Conservation (phyloP, 768 basidiomycete species). For the Suillus sp. region DNA sequence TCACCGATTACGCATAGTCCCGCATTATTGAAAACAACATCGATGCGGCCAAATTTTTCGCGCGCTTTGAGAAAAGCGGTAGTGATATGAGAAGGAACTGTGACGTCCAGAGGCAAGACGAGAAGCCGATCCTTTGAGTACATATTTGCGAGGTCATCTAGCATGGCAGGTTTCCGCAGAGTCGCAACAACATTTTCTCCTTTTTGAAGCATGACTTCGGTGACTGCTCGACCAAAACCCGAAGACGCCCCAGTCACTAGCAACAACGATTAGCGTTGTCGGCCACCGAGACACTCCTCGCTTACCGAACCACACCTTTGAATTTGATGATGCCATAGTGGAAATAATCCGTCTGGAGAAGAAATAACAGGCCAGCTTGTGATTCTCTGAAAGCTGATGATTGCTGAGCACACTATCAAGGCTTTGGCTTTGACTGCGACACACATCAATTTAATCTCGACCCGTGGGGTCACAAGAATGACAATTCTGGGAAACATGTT, state of each 20-base stretch:
- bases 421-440: not conserved
- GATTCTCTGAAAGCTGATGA: not conserved
- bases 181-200: slow-evolving; percentile 48
- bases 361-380: not conserved
- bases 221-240: slow-evolving; percentile 41
- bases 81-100: slow-evolving; percentile 30
- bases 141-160: slow-evolving; percentile 31
- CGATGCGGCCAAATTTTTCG: slow-evolving; percentile 42
- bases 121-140: slow-evolving; percentile 37
- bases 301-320: slow-evolving; percentile 31
- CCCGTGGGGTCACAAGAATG: not conserved
- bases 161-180: slow-evolving; percentile 38
- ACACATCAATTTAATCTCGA: not conserved
- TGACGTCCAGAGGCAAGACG: slow-evolving; percentile 44
- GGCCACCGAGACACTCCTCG: not conserved
- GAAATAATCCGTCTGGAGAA: not conserved
- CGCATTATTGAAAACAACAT: slow-evolving; percentile 51
- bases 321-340: not conserved
- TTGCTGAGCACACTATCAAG: not conserved
- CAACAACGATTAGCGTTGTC: not conserved
- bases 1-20: slow-evolving; percentile 34
- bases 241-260: slow-evolving; percentile 44
- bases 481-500: not conserved
- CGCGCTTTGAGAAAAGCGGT: slow-evolving; percentile 38
- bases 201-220: slow-evolving; percentile 35